Conservation (phyloP, 2,329 filamentous ascomycete genomes). For the Plectosphaerella plurivora region DNA sequence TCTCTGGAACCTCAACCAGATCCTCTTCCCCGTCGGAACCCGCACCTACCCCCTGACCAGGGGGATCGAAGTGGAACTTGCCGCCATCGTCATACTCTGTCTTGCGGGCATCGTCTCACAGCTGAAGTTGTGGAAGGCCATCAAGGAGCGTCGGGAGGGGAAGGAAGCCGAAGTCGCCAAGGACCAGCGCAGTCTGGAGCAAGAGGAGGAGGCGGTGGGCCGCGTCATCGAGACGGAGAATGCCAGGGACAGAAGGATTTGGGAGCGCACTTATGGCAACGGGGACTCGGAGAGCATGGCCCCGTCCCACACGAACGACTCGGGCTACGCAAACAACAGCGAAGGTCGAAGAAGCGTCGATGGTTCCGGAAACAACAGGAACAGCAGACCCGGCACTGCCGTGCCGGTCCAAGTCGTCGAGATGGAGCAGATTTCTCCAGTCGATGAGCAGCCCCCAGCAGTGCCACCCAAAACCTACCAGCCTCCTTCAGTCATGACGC, state of each 20-base stretch:
- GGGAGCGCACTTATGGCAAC: constrained; percentile 75
- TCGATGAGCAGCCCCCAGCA: constrained; percentile 16
- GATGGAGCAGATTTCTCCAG: constrained; percentile 42
- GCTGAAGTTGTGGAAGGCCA: constrained; percentile 77
- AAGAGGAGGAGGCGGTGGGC: constrained; percentile 67
- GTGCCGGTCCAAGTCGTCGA: constrained; percentile 43
- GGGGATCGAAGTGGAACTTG: constrained; percentile 81
- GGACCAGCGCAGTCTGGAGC: constrained; percentile 49
- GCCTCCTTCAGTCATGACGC: constrained; percentile 34
- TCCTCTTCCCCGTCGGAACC: constrained; percentile 73
- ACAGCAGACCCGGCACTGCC: background rate
- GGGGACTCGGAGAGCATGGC: constrained; percentile 33
- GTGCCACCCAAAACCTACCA: constrained; percentile 14
- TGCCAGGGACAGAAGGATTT: constrained; percentile 58
- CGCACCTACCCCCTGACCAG: constrained; percentile 80
- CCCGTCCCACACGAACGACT: constrained; percentile 35
- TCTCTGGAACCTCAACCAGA: constrained; percentile 76
- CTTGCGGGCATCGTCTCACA: constrained; percentile 78
- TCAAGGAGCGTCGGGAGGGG: constrained; percentile 57
- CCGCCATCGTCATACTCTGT: constrained; percentile 69
- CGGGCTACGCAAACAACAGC: constrained; percentile 41
- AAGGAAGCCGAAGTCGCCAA: constrained; percentile 45
- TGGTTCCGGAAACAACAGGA: background rate
- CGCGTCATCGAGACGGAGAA: constrained; percentile 60
- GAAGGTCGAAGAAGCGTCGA: constrained; percentile 38